Conservation (phyloP, 2,329 filamentous ascomycete genomes). For the Colletotrichum sp. region DNA sequence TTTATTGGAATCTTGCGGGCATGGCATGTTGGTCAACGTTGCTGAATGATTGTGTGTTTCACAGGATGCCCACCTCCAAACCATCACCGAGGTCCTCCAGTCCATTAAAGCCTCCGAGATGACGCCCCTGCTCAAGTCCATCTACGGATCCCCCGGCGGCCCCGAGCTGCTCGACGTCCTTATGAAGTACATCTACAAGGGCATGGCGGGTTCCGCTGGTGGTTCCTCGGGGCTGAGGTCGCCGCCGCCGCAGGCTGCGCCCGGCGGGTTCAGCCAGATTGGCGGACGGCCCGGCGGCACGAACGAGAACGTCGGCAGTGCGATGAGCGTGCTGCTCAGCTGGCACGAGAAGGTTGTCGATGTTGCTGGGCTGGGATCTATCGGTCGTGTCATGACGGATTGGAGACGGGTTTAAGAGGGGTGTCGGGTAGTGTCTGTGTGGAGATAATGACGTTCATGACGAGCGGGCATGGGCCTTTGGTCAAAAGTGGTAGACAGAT, state of each 20-base stretch:
- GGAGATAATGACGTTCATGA: slow-evolving; percentile 17
- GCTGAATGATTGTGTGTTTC: neutral
- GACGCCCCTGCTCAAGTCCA: slow-evolving; percentile 82
- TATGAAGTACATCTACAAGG: slow-evolving; percentile 99
- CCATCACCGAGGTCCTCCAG: slow-evolving; percentile 90
- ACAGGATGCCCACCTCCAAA: slow-evolving; percentile 85
- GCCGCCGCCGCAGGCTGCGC: slow-evolving; percentile 72
- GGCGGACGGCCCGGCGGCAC: slow-evolving; percentile 55
- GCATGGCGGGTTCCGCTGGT: slow-evolving; percentile 67
- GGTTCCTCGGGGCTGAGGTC: slow-evolving; percentile 46
- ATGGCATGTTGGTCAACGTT: too few relatives aligned
- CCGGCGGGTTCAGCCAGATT: slow-evolving; percentile 76
- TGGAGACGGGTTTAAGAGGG: slow-evolving; percentile 77
- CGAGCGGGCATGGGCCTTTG: neutral
- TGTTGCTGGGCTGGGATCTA: slow-evolving; percentile 87
- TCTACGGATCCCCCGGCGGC: slow-evolving; percentile 80
- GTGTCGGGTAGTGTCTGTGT: neutral
- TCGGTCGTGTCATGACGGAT: slow-evolving; percentile 95
- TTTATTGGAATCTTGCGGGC: neutral
- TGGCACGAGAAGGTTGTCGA: slow-evolving; percentile 99
- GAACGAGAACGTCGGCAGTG: slow-evolving; percentile 76
- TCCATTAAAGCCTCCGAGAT: slow-evolving; percentile 97
- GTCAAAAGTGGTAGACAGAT: neutral
- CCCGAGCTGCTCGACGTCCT: slow-evolving; percentile 87
- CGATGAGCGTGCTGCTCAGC: slow-evolving; percentile 95